These are phyloP conservation scores for Lyophyllum decastes DNA, from an alignment of 768 basidiomycete species.

Conservation along the genomic window DNA sequence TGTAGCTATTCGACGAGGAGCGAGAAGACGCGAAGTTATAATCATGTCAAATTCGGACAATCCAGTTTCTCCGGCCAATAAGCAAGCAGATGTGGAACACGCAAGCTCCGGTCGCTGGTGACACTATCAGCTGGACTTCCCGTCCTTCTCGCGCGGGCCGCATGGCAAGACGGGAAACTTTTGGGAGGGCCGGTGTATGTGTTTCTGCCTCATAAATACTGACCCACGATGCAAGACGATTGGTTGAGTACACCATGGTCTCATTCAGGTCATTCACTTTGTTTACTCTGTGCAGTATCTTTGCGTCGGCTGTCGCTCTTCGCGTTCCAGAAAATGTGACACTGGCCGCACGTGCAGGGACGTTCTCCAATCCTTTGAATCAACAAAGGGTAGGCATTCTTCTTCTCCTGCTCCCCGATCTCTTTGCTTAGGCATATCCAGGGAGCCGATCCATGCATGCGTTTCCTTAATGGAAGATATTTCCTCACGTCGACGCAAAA, in stretches of 20 bases:
- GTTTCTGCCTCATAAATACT: background rate
- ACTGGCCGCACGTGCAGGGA: background rate
- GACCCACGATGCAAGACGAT: background rate
- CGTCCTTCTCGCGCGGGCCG: background rate
- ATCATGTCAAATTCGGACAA: background rate
- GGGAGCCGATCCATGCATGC: conserved; percentile 20
- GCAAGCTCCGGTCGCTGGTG: background rate
- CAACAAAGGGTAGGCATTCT: background rate
- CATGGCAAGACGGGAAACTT: background rate
- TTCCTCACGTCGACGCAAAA: conserved; percentile 18
- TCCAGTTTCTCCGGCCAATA: background rate
- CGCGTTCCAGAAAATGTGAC: background rate
- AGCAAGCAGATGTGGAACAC: background rate
- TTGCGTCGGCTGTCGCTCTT: background rate
- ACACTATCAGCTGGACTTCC: background rate
- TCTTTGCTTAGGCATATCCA: background rate
- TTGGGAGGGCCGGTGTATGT: background rate
- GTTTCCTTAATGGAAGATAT: conserved; percentile 15
- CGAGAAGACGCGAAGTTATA: background rate
- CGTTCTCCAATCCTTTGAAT: background rate
- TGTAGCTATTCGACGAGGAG: background rate
- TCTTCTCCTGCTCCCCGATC: background rate
- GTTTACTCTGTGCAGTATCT: background rate
- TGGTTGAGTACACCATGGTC: background rate
- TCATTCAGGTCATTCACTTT: background rate